phyloP scores from a whole-genome alignment of 2,329 filamentous ascomycete species.

The Beauveria rudraprayagi region DNA sequence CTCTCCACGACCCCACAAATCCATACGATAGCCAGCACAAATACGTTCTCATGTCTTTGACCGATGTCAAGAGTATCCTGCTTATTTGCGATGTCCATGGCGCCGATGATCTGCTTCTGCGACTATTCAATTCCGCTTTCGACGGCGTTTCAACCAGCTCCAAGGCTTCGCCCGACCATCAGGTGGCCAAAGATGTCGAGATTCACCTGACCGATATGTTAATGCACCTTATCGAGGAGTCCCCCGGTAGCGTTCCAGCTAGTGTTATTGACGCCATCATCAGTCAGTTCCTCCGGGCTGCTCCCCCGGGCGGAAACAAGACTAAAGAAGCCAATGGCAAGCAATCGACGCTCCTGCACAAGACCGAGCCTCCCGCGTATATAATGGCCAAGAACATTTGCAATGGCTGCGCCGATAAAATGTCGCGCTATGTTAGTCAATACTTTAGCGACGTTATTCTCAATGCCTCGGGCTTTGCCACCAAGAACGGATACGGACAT shows the following conservation, averaged over 20 bases:
- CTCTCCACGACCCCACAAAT: constrained; percentile 76
- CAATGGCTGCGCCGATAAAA: constrained; percentile 81
- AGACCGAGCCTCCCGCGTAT: constrained; percentile 86
- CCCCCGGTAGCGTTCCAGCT: constrained; percentile 59
- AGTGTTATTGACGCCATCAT: constrained; percentile 88
- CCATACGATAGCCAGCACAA: constrained; percentile 91
- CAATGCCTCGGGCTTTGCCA: constrained; percentile 61
- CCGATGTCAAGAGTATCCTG: constrained; percentile 90
- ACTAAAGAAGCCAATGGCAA: constrained; percentile 61
- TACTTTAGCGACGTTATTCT: constrained; percentile 97
- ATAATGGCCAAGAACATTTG: constrained; percentile 95
- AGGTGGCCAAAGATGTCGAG: constrained; percentile 86
- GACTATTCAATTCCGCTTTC: constrained; percentile 83
- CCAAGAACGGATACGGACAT: constrained; percentile 50
- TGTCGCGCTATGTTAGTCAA: constrained; percentile 88
- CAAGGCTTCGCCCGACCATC: constrained; percentile 67
- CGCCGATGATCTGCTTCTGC: constrained; percentile 67
- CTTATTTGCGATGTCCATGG: constrained; percentile 82
- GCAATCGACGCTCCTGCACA: constrained; percentile 76
- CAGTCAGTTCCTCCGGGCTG: constrained; percentile 87
- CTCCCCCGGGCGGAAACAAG: constrained; percentile 57
- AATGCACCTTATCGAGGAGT: constrained; percentile 80
- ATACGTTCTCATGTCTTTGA: constrained; percentile 80
- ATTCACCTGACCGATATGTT: constrained; percentile 85
- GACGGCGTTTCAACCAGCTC: constrained; percentile 79